phyloP scores from a whole-genome alignment of 306 rosid genomes.

The Carpinus fangiana region DNA sequence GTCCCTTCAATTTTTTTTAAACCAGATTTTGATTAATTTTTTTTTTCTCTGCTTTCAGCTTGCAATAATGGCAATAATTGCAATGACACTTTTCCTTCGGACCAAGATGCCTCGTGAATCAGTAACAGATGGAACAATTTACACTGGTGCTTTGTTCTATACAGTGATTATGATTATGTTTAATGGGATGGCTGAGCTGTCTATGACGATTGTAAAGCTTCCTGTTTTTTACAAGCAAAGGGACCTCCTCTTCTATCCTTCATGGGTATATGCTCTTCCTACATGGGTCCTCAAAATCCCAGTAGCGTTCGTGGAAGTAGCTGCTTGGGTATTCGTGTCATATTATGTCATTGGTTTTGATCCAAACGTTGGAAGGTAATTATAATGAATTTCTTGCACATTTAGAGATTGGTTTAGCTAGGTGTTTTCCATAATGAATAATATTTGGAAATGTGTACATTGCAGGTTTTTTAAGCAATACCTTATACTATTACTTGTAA shows the following conservation, averaged over 20 bases:
- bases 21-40: background rate
- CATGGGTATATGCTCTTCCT: slow-evolving; percentile 45
- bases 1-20: background rate
- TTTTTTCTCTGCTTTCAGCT: slow-evolving; percentile 26
- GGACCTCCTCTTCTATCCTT: slow-evolving; percentile 44
- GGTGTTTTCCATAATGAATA: background rate
- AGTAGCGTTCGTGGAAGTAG: slow-evolving; percentile 36
- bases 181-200: slow-evolving; percentile 43
- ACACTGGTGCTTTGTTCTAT: slow-evolving; percentile 40
- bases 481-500: slow-evolving; percentile 30
- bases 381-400: background rate
- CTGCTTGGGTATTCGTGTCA: slow-evolving; percentile 40
- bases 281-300: slow-evolving; percentile 48
- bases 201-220: slow-evolving; percentile 45
- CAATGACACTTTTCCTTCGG: slow-evolving; percentile 39
- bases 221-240: slow-evolving; percentile 55
- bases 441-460: background rate
- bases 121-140: slow-evolving; percentile 26
- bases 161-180: slow-evolving; percentile 30
- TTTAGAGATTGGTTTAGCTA: background rate
- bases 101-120: slow-evolving; percentile 37
- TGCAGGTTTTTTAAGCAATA: slow-evolving; percentile 46
- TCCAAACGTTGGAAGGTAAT: slow-evolving; percentile 36
- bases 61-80: slow-evolving; percentile 18
- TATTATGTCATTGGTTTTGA: slow-evolving; percentile 49